Evolutionary conservation across 2,329 filamentous ascomycete genomes (phyloP).

Genomic region (Aspergillus piperis): DNA sequence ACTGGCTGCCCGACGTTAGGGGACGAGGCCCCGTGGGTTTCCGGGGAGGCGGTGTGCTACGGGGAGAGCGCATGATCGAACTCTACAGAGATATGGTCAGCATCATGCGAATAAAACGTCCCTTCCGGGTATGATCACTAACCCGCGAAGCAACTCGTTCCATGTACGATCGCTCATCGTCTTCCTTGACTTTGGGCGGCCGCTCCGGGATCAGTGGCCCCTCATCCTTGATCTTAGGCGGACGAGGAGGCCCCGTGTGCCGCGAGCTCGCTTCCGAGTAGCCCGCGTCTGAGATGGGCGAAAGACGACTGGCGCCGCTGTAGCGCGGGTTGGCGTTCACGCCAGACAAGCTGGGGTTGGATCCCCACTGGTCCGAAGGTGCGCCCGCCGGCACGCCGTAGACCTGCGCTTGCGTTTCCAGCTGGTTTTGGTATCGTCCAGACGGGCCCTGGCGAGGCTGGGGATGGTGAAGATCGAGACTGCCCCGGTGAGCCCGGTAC

Average conservation of each 20-base stretch:
- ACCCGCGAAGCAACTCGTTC: slow-evolving; percentile 46
- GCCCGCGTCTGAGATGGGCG: slow-evolving; percentile 50
- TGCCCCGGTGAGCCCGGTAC: slow-evolving; percentile 66
- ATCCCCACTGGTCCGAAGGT: slow-evolving; percentile 49
- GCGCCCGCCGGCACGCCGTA: slow-evolving; percentile 38
- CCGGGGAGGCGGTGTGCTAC: slow-evolving; percentile 37
- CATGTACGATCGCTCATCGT: slow-evolving; percentile 39
- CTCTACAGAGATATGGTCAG: slow-evolving; percentile 23
- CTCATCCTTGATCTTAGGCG: slow-evolving; percentile 58
- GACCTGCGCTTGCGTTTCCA: slow-evolving; percentile 62
- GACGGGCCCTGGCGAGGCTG: slow-evolving; percentile 65
- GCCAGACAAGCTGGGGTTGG: slow-evolving; percentile 43
- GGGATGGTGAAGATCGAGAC: slow-evolving; percentile 64
- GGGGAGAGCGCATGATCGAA: slow-evolving; percentile 36
- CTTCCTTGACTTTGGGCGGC: slow-evolving; percentile 42
- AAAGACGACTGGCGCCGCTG: slow-evolving; percentile 44
- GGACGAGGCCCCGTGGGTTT: slow-evolving; percentile 53
- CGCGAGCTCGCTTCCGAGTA: slow-evolving; percentile 47
- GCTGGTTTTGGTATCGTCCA: slow-evolving; percentile 60
- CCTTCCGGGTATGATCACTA: slow-evolving; percentile 22
- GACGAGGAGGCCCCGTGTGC: slow-evolving; percentile 48
- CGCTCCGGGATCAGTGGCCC: slow-evolving; percentile 60
- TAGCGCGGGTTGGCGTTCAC: slow-evolving; percentile 36
- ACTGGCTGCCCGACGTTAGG: slow-evolving; percentile 40
- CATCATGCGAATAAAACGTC: background rate